Conservation (phyloP, 1,139 yeast genomes). For the Diutina catenulata region DNA sequence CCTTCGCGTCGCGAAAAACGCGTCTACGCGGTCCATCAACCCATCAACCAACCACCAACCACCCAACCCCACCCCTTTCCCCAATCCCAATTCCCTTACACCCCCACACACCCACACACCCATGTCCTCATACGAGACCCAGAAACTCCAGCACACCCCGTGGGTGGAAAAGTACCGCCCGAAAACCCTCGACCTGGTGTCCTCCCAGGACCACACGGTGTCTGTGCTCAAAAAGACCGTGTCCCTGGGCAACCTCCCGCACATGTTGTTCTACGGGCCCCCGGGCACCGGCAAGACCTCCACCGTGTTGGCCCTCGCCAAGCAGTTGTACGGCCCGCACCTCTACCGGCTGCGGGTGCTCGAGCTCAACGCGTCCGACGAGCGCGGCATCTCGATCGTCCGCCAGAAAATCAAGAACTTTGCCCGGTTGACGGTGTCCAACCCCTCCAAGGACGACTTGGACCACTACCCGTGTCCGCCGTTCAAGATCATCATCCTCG, state of each 20-base stretch:
- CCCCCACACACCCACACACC: no score
- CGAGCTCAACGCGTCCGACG: constrained; percentile 93
- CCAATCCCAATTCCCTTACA: no score
- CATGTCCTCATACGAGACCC: neutral
- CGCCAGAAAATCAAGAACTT: constrained; percentile 87
- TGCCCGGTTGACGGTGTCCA: constrained; percentile 79
- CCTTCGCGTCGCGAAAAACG: no score
- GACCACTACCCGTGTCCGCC: constrained; percentile 88
- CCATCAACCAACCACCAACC: no score
- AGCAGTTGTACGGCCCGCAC: constrained; percentile 64
- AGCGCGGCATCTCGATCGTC: constrained; percentile 89
- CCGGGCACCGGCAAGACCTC: constrained; percentile 98
- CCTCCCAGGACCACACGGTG: constrained; percentile 89
- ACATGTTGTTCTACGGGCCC: constrained; percentile 93
- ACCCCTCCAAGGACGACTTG: constrained; percentile 57
- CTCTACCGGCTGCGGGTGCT: constrained; percentile 67
- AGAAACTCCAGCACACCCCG: constrained; percentile 40
- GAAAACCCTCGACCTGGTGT: constrained; percentile 66
- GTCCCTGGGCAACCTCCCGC: constrained; percentile 77
- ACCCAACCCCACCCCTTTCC: no score
- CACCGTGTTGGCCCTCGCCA: constrained; percentile 79
- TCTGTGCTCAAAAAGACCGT: constrained; percentile 73
- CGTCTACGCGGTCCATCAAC: no score
- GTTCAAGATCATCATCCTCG: constrained; percentile 73
- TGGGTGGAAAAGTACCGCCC: constrained; percentile 87